Evolutionary conservation across 2,329 filamentous ascomycete genomes (phyloP), one percentile per base, ranked within the genome.

Genomic region (Fonsecaea nubica): DNA sequence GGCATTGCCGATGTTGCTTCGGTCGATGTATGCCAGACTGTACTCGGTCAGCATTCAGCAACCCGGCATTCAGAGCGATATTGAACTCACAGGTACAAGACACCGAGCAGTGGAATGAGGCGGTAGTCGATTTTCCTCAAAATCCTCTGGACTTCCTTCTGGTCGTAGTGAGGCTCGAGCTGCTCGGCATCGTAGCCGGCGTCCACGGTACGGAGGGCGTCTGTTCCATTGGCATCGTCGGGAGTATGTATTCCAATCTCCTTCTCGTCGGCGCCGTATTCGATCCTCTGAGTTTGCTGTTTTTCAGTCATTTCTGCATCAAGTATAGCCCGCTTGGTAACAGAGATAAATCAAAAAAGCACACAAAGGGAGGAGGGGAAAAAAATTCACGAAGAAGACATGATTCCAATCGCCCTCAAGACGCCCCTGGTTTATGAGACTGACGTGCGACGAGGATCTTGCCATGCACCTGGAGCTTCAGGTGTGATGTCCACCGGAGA

Each of bases 1-100:
- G n/a, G 78, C 77, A 66, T 79, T 79, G 52, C 78, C 77, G 48
- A 80, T 78, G 53, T 80, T 80, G 15, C 73, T 74, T 42, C 78
- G 75, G 67, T 83, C 81, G 38, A 69, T 61, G 56, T 68, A 69
- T 18, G 64, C 62, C 12, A 69, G 40, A 36, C 25, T 18, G 21
- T 33, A 45, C 40, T 32, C 12, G 42, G 12, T 30, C 30, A 25
- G n/a, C 9, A 15, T 5, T n/a, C 48, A 40, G 59, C 63, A 15
- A 4, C 15, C 35, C 13, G 15, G 13, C n/a, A 56, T 18, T 13
- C 15, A 15, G 3, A 40, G 30, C 5, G 1, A 30, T 10, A 40
- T 30, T 21, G 9, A 15, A 69, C 68, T 58, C 65, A 68, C 65
- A 66, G 60, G 35, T 67, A 68, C 48, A 70, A 33, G 10, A 63